phyloP scores from a whole-genome alignment of 2,329 filamentous ascomycete species.

The Macroventuria anomochaeta region DNA sequence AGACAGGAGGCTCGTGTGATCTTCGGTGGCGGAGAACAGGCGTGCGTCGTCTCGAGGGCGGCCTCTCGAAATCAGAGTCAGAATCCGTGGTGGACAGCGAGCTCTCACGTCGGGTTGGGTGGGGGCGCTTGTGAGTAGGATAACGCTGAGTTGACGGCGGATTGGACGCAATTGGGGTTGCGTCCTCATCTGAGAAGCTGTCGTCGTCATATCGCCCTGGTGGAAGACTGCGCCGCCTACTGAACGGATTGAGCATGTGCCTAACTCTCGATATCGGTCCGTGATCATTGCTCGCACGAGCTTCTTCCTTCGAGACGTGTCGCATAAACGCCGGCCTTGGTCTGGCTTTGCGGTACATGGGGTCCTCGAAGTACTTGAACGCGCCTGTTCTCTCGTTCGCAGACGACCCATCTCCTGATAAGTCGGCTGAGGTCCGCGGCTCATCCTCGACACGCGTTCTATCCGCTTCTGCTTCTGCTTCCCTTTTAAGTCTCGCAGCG shows the following conservation, averaged over 20 bases:
- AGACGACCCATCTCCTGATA: slow-evolving; percentile 44
- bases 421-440: slow-evolving; percentile 42
- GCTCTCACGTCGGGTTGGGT: slow-evolving; percentile 43
- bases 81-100: slow-evolving; percentile 43
- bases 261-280: slow-evolving; percentile 41
- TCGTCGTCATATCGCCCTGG: slow-evolving; percentile 38
- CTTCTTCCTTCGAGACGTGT: slow-evolving; percentile 43
- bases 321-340: slow-evolving; percentile 53
- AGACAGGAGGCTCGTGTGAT: slow-evolving; percentile 52
- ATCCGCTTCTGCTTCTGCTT: slow-evolving; percentile 56
- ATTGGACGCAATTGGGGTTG: slow-evolving; percentile 35
- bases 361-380: slow-evolving; percentile 58
- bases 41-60: slow-evolving; percentile 32
- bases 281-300: slow-evolving; percentile 37
- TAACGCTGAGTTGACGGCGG: slow-evolving; percentile 33
- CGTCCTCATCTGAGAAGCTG: slow-evolving; percentile 38
- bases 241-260: slow-evolving; percentile 47
- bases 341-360: slow-evolving; percentile 55
- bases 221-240: slow-evolving; percentile 34
- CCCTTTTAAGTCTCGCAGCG: slow-evolving; percentile 70
- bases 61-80: slow-evolving; percentile 40
- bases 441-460: slow-evolving; percentile 32
- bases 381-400: slow-evolving; percentile 54
- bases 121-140: slow-evolving; percentile 40
- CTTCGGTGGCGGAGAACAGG: slow-evolving; percentile 49